A percentile compares a stretch with the other conserved stretches of the same genome.
These are phyloP conservation scores for Tetradesmus lagerheimii DNA, from an alignment of 139 green algal genomes.

Conservation along the genomic window DNA sequence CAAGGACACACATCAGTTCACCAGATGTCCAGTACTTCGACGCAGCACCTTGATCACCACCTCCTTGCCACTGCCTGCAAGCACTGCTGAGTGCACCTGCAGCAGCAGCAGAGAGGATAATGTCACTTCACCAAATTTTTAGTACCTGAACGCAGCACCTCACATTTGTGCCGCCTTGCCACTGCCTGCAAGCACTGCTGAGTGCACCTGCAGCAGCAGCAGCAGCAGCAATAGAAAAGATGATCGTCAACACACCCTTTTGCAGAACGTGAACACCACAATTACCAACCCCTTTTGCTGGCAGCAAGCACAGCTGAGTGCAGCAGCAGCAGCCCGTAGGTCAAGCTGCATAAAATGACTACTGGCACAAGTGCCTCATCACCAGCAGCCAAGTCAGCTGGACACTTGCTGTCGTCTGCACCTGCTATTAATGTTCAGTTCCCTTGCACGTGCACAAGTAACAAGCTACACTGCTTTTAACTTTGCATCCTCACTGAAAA, in stretches of 20 bases:
- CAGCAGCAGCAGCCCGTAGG: constrained; percentile 79
- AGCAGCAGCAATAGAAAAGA: neutral
- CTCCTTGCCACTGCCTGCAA: constrained; percentile 82
- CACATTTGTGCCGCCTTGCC: constrained; percentile 84
- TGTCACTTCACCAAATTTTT: neutral
- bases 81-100: constrained; percentile 90
- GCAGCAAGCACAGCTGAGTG: constrained; percentile 87
- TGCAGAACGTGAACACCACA: constrained; percentile 91
- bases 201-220: constrained; percentile 80
- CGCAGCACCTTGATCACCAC: constrained; percentile 94
- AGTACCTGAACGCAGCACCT: constrained; percentile 96
- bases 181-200: constrained; percentile 81
- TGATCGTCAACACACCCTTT: neutral
- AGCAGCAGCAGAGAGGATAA: neutral
- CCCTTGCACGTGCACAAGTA: too few relatives aligned
- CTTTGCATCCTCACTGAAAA: too few relatives aligned
- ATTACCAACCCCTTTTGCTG: constrained; percentile 85
- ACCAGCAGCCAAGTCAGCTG: too few relatives aligned
- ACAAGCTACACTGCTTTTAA: too few relatives aligned
- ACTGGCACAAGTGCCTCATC: too few relatives aligned
- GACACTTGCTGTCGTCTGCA: too few relatives aligned
- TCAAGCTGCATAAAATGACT: too few relatives aligned
- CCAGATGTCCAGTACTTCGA: too few relatives aligned
- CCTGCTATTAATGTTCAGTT: too few relatives aligned
- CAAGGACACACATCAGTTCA: neutral